These are phyloP conservation scores for Dictyostelium citrinum DNA, from an alignment of 78 protist species.

Conservation along the genomic window DNA sequence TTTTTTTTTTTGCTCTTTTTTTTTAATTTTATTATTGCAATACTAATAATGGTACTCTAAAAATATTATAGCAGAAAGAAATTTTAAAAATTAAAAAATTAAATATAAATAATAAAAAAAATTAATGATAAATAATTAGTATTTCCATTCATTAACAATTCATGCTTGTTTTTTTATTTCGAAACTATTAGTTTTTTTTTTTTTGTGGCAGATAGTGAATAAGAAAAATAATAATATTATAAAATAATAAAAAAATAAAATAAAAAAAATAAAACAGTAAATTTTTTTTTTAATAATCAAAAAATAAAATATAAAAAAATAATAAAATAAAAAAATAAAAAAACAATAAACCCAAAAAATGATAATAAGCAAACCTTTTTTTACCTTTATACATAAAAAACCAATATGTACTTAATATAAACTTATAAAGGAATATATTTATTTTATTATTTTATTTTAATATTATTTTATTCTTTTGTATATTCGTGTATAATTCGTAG, in stretches of 20 bases:
- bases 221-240: not conserved
- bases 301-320: not conserved
- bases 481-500: not conserved
- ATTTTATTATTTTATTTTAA: not conserved
- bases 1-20: not conserved
- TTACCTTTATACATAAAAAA: not conserved
- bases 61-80: not conserved
- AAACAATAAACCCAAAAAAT: not conserved
- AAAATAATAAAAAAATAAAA: not conserved
- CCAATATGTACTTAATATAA: not conserved
- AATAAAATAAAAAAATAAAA: not conserved
- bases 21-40: not conserved
- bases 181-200: not conserved
- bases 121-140: not conserved
- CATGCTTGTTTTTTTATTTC: not conserved
- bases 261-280: not conserved
- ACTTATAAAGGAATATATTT: not conserved
- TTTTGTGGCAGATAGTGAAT: not conserved
- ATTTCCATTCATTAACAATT: not conserved
- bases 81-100: not conserved
- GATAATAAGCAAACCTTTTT: not conserved
- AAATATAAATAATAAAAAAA: too few species aligned
- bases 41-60: not conserved
- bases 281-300: too few species aligned
- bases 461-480: not conserved